phyloP scores from a whole-genome alignment of 148 eudicot species.

The Persicaria tinctoria region DNA sequence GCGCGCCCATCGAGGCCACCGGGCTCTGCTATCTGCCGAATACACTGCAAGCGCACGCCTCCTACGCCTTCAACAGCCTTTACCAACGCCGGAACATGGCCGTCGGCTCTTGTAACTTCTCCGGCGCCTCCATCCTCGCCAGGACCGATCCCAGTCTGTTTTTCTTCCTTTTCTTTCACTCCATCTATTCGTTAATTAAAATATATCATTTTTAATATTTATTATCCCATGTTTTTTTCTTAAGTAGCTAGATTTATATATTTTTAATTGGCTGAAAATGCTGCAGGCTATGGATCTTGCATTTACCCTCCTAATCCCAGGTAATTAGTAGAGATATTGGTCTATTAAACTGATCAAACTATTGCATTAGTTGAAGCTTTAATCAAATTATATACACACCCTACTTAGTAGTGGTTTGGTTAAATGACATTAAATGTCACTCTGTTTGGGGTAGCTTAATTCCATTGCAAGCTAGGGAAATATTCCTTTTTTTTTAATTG shows the following conservation, averaged over 20 bases:
- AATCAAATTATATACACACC: too few relatives aligned
- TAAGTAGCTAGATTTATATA: too few relatives aligned
- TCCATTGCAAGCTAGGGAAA: too few relatives aligned
- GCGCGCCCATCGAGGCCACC: constrained; percentile 36
- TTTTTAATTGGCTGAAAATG: neutral
- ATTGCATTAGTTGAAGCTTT: neutral
- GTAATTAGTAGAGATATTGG: constrained; percentile 23
- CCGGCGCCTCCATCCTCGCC: constrained; percentile 51
- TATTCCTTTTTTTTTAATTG: too few relatives aligned
- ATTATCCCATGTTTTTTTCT: neutral
- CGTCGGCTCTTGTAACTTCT: constrained; percentile 54
- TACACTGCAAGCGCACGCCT: constrained; percentile 61
- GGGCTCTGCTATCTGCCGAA: constrained; percentile 69
- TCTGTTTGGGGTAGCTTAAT: too few relatives aligned
- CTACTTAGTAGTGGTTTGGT: too few relatives aligned
- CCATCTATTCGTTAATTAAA: neutral
- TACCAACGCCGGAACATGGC: constrained; percentile 45
- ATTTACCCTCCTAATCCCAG: constrained; percentile 61
- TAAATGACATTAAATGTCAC: too few relatives aligned
- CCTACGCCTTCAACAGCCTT: constrained; percentile 70
- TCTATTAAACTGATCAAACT: neutral
- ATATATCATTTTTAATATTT: too few relatives aligned
- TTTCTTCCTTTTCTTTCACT: neutral
- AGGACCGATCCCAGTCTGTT: constrained; percentile 59
- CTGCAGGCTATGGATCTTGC: constrained; percentile 66